A percentile compares a stretch with the other conserved stretches of the same genome.
phyloP scores from a whole-genome alignment of 2,329 filamentous ascomycete genomes.

The Nakataea oryzae region DNA sequence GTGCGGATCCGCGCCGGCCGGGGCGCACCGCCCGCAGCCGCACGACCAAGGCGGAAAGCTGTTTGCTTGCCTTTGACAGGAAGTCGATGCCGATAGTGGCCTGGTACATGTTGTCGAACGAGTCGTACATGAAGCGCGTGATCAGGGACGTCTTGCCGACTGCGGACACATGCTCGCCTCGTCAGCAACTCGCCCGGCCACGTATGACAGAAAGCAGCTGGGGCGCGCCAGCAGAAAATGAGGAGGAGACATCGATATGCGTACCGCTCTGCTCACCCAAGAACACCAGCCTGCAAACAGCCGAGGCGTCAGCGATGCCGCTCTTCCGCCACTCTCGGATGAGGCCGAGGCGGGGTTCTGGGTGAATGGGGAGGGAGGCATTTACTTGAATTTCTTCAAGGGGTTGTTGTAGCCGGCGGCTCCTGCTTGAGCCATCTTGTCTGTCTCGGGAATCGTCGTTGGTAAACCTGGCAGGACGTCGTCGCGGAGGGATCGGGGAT shows the following conservation, averaged over 20 bases:
- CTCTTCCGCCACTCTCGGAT: constrained; percentile 4
- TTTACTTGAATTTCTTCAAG: constrained; percentile 98
- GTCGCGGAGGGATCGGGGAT: not conserved
- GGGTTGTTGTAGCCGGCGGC: constrained; percentile 92
- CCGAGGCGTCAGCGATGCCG: not conserved
- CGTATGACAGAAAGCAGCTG: too few relatives aligned
- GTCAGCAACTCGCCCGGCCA: not conserved
- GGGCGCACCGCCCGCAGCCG: not conserved
- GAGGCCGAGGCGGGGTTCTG: not conserved
- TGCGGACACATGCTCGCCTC: constrained; percentile 22
- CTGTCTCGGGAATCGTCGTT: not conserved
- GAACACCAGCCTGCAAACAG: constrained; percentile 69
- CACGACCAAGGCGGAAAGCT: not conserved
- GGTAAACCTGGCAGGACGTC: not conserved
- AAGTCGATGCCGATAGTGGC: constrained; percentile 99
- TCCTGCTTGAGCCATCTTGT: constrained; percentile 62
- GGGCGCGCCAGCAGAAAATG: not conserved
- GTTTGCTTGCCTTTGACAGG: constrained; percentile 69
- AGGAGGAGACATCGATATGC: constrained; percentile 13
- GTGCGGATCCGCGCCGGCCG: not conserved
- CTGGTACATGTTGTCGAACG: constrained; percentile 99
- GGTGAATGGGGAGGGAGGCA: not conserved
- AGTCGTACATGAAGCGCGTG: constrained; percentile 99
- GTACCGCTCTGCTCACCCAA: constrained; percentile 97
- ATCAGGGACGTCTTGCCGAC: constrained; percentile 98